Percentiles rank a stretch among this genome's conserved stretches.
phyloP scores from a whole-genome alignment of 208 protist species.

The Phytomonas serpens region DNA sequence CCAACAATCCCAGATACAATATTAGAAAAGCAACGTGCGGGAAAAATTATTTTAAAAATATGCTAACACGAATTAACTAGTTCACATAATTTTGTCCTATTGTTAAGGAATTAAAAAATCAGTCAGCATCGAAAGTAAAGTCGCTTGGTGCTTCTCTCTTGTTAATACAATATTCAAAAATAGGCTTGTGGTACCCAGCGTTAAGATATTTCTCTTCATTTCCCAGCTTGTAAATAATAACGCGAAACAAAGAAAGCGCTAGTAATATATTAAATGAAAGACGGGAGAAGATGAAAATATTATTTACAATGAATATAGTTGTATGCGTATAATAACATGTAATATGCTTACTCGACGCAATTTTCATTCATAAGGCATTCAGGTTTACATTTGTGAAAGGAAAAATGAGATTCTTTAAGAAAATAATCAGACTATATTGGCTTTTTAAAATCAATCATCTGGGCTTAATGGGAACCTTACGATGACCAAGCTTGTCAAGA shows the following conservation, averaged over 20 bases:
- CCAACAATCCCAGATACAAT: background rate
- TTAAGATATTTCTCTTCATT: background rate
- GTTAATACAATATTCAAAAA: background rate
- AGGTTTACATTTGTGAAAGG: background rate
- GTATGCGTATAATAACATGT: background rate
- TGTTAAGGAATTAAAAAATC: background rate
- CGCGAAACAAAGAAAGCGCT: constrained; percentile 12
- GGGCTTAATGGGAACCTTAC: constrained; percentile 30
- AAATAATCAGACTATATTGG: background rate
- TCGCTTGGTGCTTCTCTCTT: background rate
- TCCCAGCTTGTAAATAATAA: background rate
- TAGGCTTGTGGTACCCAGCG: background rate
- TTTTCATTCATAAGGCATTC: background rate
- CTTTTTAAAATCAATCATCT: constrained; percentile 7
- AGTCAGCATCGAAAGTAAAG: background rate
- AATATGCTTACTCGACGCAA: background rate
- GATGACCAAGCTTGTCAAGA: constrained; percentile 54
- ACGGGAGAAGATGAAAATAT: background rate
- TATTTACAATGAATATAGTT: background rate
- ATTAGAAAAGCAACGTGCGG: background rate
- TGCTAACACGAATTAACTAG: background rate
- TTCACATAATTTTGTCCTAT: background rate
- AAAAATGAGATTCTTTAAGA: background rate
- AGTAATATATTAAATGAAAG: background rate
- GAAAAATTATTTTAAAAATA: constrained; percentile 13